These are phyloP conservation scores for Botryotinia narcissicola DNA, from an alignment of 2,329 filamentous ascomycete genomes.

Conservation along the genomic window DNA sequence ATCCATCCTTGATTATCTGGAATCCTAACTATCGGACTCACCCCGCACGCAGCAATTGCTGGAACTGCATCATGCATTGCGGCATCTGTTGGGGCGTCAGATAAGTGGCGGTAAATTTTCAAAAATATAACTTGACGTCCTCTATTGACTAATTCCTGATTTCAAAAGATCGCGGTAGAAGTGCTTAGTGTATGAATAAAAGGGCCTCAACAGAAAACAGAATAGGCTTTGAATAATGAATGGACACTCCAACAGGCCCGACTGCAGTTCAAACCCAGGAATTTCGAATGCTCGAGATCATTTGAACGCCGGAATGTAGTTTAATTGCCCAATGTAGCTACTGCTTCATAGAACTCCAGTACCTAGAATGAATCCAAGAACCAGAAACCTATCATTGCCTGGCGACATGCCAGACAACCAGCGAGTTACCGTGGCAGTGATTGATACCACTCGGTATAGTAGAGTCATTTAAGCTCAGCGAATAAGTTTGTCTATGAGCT, in stretches of 20 bases:
- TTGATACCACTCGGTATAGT: background rate
- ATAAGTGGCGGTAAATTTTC: background rate
- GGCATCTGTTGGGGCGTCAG: constrained; percentile 42
- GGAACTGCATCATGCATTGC: constrained; percentile 58
- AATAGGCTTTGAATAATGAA: background rate
- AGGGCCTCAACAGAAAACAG: background rate
- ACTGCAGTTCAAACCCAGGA: background rate
- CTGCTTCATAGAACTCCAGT: too few species aligned
- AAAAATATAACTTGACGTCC: background rate
- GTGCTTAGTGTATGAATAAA: background rate
- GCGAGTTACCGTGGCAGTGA: background rate
- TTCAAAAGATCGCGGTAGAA: background rate
- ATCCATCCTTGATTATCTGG: constrained; percentile 56
- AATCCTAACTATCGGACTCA: constrained; percentile 56
- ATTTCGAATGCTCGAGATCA: background rate
- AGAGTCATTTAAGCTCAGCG: background rate
- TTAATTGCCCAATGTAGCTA: background rate
- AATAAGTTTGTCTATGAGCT: background rate
- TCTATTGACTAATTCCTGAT: background rate
- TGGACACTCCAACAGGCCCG: background rate
- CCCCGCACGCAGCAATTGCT: constrained; percentile 53
- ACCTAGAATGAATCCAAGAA: background rate
- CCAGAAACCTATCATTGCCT: background rate
- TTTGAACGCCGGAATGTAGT: background rate
- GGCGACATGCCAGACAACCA: too few species aligned